Conservation (phyloP, 2,329 filamentous ascomycete species). For the Ilyonectria robusta region DNA sequence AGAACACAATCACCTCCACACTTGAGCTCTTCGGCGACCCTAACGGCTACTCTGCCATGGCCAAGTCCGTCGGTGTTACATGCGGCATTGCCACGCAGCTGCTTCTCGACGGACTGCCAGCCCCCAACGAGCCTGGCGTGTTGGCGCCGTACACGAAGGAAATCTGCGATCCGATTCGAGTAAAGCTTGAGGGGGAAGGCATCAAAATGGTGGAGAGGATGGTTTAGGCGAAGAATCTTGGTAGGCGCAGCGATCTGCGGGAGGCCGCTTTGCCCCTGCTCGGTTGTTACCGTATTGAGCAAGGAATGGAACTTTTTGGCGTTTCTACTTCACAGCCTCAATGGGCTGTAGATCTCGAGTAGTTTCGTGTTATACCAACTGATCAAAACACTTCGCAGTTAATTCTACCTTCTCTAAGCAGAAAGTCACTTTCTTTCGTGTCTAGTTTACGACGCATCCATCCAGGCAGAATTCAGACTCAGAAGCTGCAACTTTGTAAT, state of each 20-base stretch:
- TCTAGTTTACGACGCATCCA: too few species aligned
- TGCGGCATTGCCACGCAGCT: conserved; percentile 76
- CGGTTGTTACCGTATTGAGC: not conserved
- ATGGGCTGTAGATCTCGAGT: not conserved
- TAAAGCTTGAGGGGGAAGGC: conserved; percentile 26
- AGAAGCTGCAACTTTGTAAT: too few species aligned
- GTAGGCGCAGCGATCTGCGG: not conserved
- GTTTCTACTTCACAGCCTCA: not conserved
- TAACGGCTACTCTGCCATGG: conserved; percentile 78
- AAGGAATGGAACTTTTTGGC: not conserved
- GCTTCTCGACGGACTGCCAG: conserved; percentile 66
- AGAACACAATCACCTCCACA: conserved; percentile 70
- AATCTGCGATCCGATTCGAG: conserved; percentile 31
- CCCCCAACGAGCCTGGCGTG: conserved; percentile 36
- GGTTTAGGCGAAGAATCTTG: not conserved
- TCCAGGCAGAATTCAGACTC: too few species aligned
- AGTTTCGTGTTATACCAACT: not conserved
- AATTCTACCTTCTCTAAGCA: too few species aligned
- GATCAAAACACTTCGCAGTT: too few species aligned
- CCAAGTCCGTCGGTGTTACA: conserved; percentile 76
- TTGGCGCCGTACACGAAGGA: conserved; percentile 35
- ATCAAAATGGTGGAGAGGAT: conserved; percentile 23
- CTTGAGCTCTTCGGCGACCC: conserved; percentile 76
- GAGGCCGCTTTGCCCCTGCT: not conserved
- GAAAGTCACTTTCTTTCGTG: too few species aligned